phyloP scores from a whole-genome alignment of 176 grass and related monocot genomes.

The Aegilops bicornis region DNA sequence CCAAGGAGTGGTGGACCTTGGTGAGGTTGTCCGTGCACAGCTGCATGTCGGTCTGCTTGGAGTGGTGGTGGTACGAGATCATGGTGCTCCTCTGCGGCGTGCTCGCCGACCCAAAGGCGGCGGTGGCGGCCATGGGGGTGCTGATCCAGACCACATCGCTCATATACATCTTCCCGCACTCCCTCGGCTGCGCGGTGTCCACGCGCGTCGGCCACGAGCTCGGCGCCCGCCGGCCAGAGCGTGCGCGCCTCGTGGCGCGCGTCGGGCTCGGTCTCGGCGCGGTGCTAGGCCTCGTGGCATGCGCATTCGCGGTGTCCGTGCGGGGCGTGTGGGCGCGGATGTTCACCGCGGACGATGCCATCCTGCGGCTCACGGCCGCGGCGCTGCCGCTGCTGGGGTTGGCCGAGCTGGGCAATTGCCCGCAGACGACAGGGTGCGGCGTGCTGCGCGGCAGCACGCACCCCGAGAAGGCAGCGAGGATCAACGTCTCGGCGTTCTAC shows the following conservation, averaged over 20 bases:
- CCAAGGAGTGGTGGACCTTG: slow-evolving; percentile 54
- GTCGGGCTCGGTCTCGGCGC: slow-evolving; percentile 60
- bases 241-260: slow-evolving; percentile 58
- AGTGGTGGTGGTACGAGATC: slow-evolving; percentile 99
- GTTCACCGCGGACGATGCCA: slow-evolving; percentile 65
- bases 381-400: slow-evolving; percentile 68
- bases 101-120: slow-evolving; percentile 74
- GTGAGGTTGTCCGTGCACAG: slow-evolving; percentile 71
- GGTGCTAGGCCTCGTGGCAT: slow-evolving; percentile 55
- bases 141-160: slow-evolving; percentile 90
- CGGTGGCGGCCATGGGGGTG: slow-evolving; percentile 83
- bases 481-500: slow-evolving; percentile 86
- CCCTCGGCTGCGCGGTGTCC: slow-evolving; percentile 81
- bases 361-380: slow-evolving; percentile 41
- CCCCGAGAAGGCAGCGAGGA: slow-evolving; percentile 57
- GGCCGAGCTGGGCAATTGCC: slow-evolving; percentile 84
- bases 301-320: slow-evolving; percentile 64
- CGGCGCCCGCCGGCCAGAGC: slow-evolving; percentile 58
- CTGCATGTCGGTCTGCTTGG: slow-evolving; percentile 84
- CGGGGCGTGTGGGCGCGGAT: slow-evolving; percentile 54
- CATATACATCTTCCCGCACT: slow-evolving; percentile 91
- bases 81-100: slow-evolving; percentile 88
- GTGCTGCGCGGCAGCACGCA: slow-evolving; percentile 82
- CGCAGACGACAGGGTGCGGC: slow-evolving; percentile 82
- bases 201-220: slow-evolving; percentile 85